Percentiles rank a stretch among this genome's conserved stretches.
Evolutionary conservation across 345 rosid species (phyloP).

Genomic region (Populus ilicifolia): DNA sequence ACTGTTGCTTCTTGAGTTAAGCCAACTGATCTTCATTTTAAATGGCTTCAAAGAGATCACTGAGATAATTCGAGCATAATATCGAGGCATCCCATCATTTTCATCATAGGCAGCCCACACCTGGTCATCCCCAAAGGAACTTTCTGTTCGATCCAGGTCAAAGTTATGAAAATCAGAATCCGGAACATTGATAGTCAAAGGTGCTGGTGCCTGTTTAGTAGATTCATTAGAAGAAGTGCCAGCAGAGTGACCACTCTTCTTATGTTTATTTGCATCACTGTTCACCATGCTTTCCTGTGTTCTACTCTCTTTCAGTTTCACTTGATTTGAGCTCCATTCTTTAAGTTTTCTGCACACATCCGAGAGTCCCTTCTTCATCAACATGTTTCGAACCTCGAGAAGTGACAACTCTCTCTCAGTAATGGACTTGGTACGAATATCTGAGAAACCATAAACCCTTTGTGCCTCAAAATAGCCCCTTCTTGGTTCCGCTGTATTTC

Average conservation of each 20-base stretch:
- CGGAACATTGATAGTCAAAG: conserved; percentile 59
- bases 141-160: conserved; percentile 71
- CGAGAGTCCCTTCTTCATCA: conserved; percentile 42
- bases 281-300: conserved; percentile 26
- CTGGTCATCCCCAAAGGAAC: conserved; percentile 65
- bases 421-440: conserved; percentile 23
- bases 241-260: conserved; percentile 7
- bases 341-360: conserved; percentile 44
- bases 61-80: conserved; percentile 84
- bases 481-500: conserved; percentile 25
- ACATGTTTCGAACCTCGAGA: conserved; percentile 46
- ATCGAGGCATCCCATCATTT: conserved; percentile 95
- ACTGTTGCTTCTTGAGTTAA: conserved; percentile 61
- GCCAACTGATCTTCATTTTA: conserved; percentile 89
- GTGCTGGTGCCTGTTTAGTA: conserved; percentile 22
- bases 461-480: conserved; percentile 31
- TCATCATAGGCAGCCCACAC: conserved; percentile 98
- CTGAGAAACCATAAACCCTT: conserved; percentile 32
- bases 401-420: conserved; percentile 43
- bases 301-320: conserved; percentile 30
- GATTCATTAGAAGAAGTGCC: conserved; percentile 14
- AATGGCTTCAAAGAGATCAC: conserved; percentile 75
- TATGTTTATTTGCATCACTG: conserved; percentile 16
- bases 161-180: conserved; percentile 94
- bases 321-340: conserved; percentile 33